Evolutionary conservation across 2,329 filamentous ascomycete species (phyloP).

Genomic region (Colletotrichum sp.): DNA sequence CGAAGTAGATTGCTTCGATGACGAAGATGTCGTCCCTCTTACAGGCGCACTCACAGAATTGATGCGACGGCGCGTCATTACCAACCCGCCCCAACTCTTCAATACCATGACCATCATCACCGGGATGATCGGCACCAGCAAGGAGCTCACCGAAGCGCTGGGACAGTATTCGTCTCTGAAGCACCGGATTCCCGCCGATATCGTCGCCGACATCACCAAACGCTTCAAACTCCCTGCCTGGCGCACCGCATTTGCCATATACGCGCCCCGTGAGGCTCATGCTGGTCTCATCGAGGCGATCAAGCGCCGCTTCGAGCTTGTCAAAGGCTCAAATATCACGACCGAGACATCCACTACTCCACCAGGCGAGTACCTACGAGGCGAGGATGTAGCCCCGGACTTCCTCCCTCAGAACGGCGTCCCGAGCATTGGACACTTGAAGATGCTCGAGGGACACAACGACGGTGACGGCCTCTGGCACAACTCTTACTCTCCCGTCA

Average conservation of each 20-base stretch:
- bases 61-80: constrained; percentile 30
- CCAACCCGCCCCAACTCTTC: constrained; percentile 40
- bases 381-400: neutral
- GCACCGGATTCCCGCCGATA: neutral
- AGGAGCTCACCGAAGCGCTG: neutral
- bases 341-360: neutral
- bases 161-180: neutral
- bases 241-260: neutral
- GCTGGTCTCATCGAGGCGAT: neutral
- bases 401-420: constrained; percentile 12
- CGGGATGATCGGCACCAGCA: neutral
- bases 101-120: constrained; percentile 31
- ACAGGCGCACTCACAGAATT: constrained; percentile 29
- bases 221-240: neutral
- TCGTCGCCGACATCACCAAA: neutral
- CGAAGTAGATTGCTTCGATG: neutral
- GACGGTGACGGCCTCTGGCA: neutral
- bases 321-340: neutral
- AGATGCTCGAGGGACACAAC: neutral
- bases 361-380: neutral
- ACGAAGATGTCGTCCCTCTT: constrained; percentile 28
- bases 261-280: neutral
- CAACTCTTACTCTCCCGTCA: neutral
- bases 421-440: neutral
- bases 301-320: neutral